A percentile compares a stretch with the other conserved stretches of the same genome.
These are phyloP conservation scores for Penicillium fimorum DNA, from an alignment of 495 filamentous ascomycete species.

Conservation along the genomic window DNA sequence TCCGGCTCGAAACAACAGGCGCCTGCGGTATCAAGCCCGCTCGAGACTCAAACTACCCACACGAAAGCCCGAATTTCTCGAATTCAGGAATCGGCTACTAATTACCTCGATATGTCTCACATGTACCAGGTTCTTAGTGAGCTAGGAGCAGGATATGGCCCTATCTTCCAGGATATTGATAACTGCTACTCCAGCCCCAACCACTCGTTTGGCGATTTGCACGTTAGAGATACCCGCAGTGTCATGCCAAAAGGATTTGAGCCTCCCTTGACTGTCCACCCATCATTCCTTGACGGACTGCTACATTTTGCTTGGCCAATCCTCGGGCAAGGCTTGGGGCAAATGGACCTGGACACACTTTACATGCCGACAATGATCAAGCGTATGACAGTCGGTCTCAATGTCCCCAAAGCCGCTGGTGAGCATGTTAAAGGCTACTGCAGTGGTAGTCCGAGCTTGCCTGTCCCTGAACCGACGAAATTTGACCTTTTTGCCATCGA, in stretches of 20 bases:
- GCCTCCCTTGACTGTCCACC: constrained; percentile 26
- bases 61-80: constrained; percentile 12
- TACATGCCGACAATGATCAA: constrained; percentile 47
- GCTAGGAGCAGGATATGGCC: constrained; percentile 25
- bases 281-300: constrained; percentile 29
- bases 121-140: constrained; percentile 29
- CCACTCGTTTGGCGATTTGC: constrained; percentile 24
- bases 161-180: constrained; percentile 25
- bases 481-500: constrained; percentile 35
- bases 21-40: constrained; percentile 14
- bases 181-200: constrained; percentile 21
- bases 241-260: constrained; percentile 32
- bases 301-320: constrained; percentile 40
- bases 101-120: constrained; percentile 20
- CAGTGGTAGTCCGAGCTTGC: constrained; percentile 27
- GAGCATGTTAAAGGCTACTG: constrained; percentile 34
- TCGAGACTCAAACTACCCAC: constrained; percentile 15
- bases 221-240: constrained; percentile 25
- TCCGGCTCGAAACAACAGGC: constrained; percentile 19
- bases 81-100: constrained; percentile 15
- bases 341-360: constrained; percentile 36
- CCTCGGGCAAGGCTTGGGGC: constrained; percentile 40
- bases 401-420: constrained; percentile 26
- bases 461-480: constrained; percentile 29
- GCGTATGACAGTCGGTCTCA: constrained; percentile 24